Conservation (phyloP, 345 rosid species). For the Murraya paniculata region DNA sequence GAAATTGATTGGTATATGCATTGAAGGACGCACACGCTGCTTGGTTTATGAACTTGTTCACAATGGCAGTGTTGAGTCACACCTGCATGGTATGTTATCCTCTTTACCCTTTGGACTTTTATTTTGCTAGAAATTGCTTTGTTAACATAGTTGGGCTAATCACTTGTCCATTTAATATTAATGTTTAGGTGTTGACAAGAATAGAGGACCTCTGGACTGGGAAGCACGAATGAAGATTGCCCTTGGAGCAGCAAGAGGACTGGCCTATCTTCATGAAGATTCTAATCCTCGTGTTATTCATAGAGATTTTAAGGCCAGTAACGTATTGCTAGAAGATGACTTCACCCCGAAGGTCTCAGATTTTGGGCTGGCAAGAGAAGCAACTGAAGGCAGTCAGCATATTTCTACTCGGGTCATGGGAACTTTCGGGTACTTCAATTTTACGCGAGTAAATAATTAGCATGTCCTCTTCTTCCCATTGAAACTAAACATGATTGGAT, state of each 20-base stretch:
- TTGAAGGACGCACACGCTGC: slow-evolving; percentile 83
- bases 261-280: slow-evolving; percentile 99
- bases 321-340: slow-evolving; percentile 81
- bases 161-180: background rate
- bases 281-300: slow-evolving; percentile 98
- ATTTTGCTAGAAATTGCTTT: background rate
- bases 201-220: slow-evolving; percentile 88
- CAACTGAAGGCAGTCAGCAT: slow-evolving; percentile 97
- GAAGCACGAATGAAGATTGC: slow-evolving; percentile 94
- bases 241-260: slow-evolving; percentile 97
- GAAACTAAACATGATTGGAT: background rate
- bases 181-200: slow-evolving; percentile 53
- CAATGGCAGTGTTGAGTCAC: slow-evolving; percentile 99
- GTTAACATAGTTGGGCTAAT: background rate
- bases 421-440: slow-evolving; percentile 78
- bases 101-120: background rate
- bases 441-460: background rate
- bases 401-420: slow-evolving; percentile 99
- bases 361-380: slow-evolving; percentile 99
- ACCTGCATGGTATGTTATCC: slow-evolving; percentile 79
- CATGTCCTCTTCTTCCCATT: background rate
- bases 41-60: slow-evolving; percentile 89
- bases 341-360: slow-evolving; percentile 98
- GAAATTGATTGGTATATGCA: slow-evolving; percentile 91
- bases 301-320: slow-evolving; percentile 98